Conservation (phyloP, 2,329 filamentous ascomycete species). For the Xylariaceae sp. region DNA sequence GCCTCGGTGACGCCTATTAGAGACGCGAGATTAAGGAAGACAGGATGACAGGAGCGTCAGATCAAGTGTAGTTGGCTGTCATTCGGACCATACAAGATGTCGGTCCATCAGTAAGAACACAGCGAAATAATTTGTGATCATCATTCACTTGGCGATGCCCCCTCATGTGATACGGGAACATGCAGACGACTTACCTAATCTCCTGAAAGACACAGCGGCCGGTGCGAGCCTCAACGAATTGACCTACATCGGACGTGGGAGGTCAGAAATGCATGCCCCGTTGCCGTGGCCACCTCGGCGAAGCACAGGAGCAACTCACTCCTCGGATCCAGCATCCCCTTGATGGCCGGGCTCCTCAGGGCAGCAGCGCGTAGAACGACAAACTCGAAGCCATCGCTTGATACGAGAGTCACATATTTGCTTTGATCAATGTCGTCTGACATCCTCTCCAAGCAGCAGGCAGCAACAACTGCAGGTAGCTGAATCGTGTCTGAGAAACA, state of each 20-base stretch:
- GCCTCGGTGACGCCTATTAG: neutral
- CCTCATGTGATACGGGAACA: neutral
- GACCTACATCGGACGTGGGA: conserved; percentile 40
- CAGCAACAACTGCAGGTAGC: neutral
- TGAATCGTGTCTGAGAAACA: neutral
- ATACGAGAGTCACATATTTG: conserved; percentile 75
- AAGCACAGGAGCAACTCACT: conserved; percentile 43
- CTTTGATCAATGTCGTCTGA: conserved; percentile 32
- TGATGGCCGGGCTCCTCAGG: conserved; percentile 66
- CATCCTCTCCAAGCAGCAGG: conserved; percentile 23
- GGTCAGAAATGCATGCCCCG: conserved; percentile 10
- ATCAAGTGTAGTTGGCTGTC: conserved; percentile 61
- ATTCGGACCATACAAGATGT: conserved; percentile 41
- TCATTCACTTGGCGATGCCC: conserved; percentile 29
- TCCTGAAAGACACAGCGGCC: conserved; percentile 66
- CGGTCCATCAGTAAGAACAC: conserved; percentile 48
- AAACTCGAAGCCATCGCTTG: conserved; percentile 72
- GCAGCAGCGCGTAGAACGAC: conserved; percentile 68
- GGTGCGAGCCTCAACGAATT: conserved; percentile 61
- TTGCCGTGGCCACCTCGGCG: conserved; percentile 7
- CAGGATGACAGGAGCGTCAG: conserved; percentile 37
- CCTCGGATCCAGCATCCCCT: conserved; percentile 67
- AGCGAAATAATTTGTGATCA: conserved; percentile 38
- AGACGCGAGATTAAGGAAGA: neutral
- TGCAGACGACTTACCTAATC: conserved; percentile 58